Conservation (phyloP, 768 basidiomycete genomes). For the Trametopsis cervina region DNA sequence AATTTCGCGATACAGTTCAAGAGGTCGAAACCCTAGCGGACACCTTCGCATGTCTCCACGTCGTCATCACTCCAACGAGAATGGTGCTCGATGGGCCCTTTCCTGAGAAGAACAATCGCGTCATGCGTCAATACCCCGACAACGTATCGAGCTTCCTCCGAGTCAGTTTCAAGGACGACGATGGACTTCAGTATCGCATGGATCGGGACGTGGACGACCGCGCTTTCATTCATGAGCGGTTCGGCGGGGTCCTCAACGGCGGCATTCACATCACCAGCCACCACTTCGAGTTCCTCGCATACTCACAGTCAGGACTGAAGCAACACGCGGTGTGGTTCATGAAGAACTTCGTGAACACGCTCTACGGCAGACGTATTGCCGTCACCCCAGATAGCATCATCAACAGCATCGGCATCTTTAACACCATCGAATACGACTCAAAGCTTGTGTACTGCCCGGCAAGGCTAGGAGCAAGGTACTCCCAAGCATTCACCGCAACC, state of each 20-base stretch:
- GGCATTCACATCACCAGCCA: slow-evolving; percentile 16
- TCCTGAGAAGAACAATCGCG: slow-evolving; percentile 64
- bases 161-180: slow-evolving; percentile 79
- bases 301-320: slow-evolving; percentile 15
- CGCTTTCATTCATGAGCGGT: slow-evolving; percentile 15
- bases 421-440: slow-evolving; percentile 32
- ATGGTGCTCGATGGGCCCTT: slow-evolving; percentile 69
- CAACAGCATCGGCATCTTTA: slow-evolving; percentile 44
- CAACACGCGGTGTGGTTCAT: slow-evolving; percentile 19
- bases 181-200: slow-evolving; percentile 34
- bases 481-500: slow-evolving; percentile 65
- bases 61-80: slow-evolving; percentile 72
- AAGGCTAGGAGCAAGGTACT: slow-evolving; percentile 57
- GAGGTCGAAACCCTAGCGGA: neutral
- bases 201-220: slow-evolving; percentile 38
- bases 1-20: neutral
- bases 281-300: slow-evolving; percentile 17
- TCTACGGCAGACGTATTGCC: slow-evolving; percentile 2
- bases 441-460: slow-evolving; percentile 48
- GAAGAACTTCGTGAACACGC: slow-evolving; percentile 10
- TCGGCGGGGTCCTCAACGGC: slow-evolving; percentile 14
- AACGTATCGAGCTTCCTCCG: slow-evolving; percentile 66
- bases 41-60: slow-evolving; percentile 55
- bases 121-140: slow-evolving; percentile 58
- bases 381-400: slow-evolving; percentile 39